These are phyloP conservation scores for Myxozyma sirexii DNA, from an alignment of 805 yeast species.

Conservation along the genomic window DNA sequence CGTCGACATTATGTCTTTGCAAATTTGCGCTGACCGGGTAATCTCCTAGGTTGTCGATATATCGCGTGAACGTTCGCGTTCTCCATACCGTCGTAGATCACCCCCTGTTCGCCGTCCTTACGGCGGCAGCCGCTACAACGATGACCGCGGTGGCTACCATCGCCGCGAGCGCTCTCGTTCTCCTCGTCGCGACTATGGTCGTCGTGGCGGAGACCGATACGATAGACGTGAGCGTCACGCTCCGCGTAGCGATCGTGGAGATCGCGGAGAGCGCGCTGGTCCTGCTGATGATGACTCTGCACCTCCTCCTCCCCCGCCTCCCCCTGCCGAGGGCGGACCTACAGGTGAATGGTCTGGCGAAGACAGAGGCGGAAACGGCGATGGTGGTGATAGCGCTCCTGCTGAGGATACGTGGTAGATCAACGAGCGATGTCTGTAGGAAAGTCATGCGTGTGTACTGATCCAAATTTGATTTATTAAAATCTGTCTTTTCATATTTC, in stretches of 20 bases:
- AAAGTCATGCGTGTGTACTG: neutral
- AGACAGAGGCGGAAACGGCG: conserved; percentile 9
- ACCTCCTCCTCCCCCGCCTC: conserved; percentile 24
- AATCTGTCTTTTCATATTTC: neutral
- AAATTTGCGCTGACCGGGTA: neutral
- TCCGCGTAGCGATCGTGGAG: conserved; percentile 30
- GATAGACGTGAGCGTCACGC: conserved; percentile 26
- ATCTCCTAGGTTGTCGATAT: conserved; percentile 11
- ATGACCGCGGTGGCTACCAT: conserved; percentile 20
- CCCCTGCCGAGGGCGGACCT: conserved; percentile 10
- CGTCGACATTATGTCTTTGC: neutral
- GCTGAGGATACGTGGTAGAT: conserved; percentile 18
- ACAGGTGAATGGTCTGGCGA: conserved; percentile 18
- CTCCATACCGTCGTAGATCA: conserved; percentile 33
- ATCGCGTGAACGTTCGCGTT: conserved; percentile 38
- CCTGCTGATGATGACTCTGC: conserved; percentile 33
- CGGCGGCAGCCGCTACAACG: conserved; percentile 31
- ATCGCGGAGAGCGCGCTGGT: conserved; percentile 23
- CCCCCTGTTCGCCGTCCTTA: conserved; percentile 30
- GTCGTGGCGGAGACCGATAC: conserved; percentile 31
- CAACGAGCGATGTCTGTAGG: neutral
- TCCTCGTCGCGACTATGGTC: conserved; percentile 31
- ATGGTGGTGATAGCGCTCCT: conserved; percentile 6
- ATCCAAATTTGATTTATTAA: neutral
- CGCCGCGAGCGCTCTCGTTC: conserved; percentile 30